Base-by-base conservation (phyloP, 805 yeast species). In the Metschnikowia gruessii region DNA sequence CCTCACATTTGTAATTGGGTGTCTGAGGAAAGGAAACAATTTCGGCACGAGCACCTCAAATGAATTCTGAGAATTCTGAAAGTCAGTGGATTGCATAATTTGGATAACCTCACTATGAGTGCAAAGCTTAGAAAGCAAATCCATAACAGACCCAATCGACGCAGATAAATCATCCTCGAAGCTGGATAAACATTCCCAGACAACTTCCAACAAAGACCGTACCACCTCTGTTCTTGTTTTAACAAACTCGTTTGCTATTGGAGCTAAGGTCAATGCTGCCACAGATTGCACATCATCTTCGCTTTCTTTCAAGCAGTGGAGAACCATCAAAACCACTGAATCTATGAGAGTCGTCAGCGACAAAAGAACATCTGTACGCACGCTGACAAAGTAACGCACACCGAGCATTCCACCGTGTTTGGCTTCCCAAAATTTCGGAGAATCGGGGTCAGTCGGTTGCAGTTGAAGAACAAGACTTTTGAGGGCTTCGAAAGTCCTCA, bases 371-470 rank as follows among this genome's bases (percentile, higher is more conserved):
- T 87, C 94, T 0, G 89, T 82, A 56, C 96, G 76, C 3, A 92
- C 89, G 49, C 96, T 85, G 10, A 92, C 99, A 56, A 94, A 83
- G 65, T 94, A 94, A 43, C 96, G 75, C 43, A 94, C 72, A 0
- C 98, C 99, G 11, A 94, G 77, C 83, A 94, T 82, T 40, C 98
- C 99, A 56, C 98, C 99, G 71, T 94, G 99, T 49, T 94, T 87
- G 2, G 97, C 98, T 62, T 95, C 97, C 99, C 99, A 94, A 45
- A 90, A 77, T 48, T 61, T 65, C 3, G 85, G 80, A 15, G 69
- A 60, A 16, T 42, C 45, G 37, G 75, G 69, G 11, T 72, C 64
- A 1, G 71, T 80, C 18, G 79, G 63, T 44, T 55, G 62, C 45
- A 29, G 45, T 62, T 92, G 97, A 40, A 85, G 65, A 1, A 91